phyloP scores from a whole-genome alignment of 768 basidiomycete genomes.

The Coprinopsis strossmayeri region DNA sequence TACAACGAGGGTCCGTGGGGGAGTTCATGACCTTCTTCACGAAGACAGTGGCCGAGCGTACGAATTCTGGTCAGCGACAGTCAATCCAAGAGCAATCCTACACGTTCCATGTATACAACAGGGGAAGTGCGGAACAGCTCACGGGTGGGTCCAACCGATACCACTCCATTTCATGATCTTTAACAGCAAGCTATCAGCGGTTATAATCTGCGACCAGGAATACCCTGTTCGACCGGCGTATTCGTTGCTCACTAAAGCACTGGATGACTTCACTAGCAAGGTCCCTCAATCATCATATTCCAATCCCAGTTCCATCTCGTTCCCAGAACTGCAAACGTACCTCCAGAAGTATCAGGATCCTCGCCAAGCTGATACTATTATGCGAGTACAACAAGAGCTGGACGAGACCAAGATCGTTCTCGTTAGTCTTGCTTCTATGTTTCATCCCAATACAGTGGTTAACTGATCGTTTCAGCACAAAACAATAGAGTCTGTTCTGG shows the following conservation, averaged over 20 bases:
- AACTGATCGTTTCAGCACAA: slow-evolving; percentile 64
- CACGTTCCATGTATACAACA: slow-evolving; percentile 89
- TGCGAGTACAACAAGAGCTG: slow-evolving; percentile 95
- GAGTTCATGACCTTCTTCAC: slow-evolving; percentile 96
- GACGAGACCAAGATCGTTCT: slow-evolving; percentile 99
- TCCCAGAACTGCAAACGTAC: slow-evolving; percentile 70
- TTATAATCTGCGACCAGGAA: slow-evolving; percentile 91
- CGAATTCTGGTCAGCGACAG: slow-evolving; percentile 82
- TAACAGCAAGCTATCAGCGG: slow-evolving; percentile 43
- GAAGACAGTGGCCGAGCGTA: slow-evolving; percentile 88
- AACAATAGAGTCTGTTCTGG: slow-evolving; percentile 95
- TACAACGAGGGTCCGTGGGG: slow-evolving; percentile 77
- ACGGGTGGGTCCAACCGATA: slow-evolving; percentile 49
- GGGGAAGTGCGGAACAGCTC: slow-evolving; percentile 78
- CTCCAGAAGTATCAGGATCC: slow-evolving; percentile 95
- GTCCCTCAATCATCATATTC: slow-evolving; percentile 65
- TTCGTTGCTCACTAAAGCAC: slow-evolving; percentile 85
- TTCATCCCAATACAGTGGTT: not conserved
- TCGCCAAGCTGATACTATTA: slow-evolving; percentile 93
- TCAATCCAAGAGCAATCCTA: slow-evolving; percentile 93
- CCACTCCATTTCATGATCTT: not conserved
- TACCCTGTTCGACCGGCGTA: slow-evolving; percentile 97
- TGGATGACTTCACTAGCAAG: slow-evolving; percentile 87
- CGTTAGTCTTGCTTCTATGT: slow-evolving; percentile 39
- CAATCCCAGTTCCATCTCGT: slow-evolving; percentile 64